Conservation (phyloP, 768 basidiomycete species). For the Melanogaster broomeanus region DNA sequence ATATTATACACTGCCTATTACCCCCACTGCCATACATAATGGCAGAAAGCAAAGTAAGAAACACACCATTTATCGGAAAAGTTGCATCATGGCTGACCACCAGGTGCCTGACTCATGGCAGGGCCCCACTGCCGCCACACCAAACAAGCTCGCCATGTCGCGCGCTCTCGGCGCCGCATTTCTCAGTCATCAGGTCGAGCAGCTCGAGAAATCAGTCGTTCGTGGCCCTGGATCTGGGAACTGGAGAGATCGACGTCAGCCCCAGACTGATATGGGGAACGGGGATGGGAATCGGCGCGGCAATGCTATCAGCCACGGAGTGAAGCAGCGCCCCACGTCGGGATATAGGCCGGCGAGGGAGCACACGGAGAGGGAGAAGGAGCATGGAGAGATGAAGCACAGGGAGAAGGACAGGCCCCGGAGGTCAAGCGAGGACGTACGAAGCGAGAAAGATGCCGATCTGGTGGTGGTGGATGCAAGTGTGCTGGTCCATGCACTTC, state of each 20-base stretch:
- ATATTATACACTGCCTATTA: background rate
- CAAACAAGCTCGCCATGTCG: conserved; percentile 79
- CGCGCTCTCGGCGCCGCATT: conserved; percentile 86
- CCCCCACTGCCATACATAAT: background rate
- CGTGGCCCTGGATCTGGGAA: conserved; percentile 54
- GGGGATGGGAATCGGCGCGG: conserved; percentile 20
- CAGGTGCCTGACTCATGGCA: conserved; percentile 1
- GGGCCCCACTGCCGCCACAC: conserved; percentile 28
- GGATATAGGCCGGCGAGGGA: conserved; percentile 22
- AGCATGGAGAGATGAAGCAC: conserved; percentile 18
- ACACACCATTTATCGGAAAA: background rate
- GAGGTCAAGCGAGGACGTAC: conserved; percentile 27
- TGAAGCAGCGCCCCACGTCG: conserved; percentile 26
- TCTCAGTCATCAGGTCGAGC: conserved; percentile 84
- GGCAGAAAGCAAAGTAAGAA: background rate
- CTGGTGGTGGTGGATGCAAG: conserved; percentile 80
- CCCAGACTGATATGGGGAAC: conserved; percentile 16
- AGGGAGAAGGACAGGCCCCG: conserved; percentile 22
- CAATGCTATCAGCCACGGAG: conserved; percentile 6
- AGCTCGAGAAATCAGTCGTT: conserved; percentile 76
- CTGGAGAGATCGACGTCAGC: conserved; percentile 56
- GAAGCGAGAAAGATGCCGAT: conserved; percentile 63
- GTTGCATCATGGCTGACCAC: background rate
- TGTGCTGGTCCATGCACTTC: conserved; percentile 75
- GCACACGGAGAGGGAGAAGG: conserved; percentile 16